phyloP scores from a whole-genome alignment of 2,329 filamentous ascomycete species.

The Trichothecium sympodiale region DNA sequence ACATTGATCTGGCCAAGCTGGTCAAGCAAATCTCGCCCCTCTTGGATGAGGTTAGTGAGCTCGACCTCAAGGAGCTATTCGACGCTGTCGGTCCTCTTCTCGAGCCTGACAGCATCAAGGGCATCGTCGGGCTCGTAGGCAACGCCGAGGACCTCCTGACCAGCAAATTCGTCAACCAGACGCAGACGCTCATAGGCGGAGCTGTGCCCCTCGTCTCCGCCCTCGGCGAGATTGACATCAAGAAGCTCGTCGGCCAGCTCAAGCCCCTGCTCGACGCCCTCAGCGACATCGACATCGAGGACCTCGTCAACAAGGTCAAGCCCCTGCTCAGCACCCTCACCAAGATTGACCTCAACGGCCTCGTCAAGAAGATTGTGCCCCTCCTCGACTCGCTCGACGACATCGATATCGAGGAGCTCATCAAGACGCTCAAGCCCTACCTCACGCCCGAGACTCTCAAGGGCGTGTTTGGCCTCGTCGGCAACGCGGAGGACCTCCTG shows the following conservation, averaged over 20 bases:
- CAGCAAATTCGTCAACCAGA: conserved; percentile 17
- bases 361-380: conserved; percentile 18
- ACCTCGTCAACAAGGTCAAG: conserved; percentile 16
- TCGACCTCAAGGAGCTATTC: conserved; percentile 21
- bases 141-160: conserved; percentile 24
- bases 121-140: conserved; percentile 19
- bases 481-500: conserved; percentile 26
- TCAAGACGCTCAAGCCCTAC: conserved; percentile 21
- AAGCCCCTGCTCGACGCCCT: conserved; percentile 20
- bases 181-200: conserved; percentile 18
- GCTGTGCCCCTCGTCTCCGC: conserved; percentile 25
- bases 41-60: conserved; percentile 15
- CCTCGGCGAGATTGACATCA: conserved; percentile 22
- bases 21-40: conserved; percentile 17
- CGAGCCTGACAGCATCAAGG: conserved; percentile 18
- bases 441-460: conserved; percentile 21
- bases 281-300: conserved; percentile 20
- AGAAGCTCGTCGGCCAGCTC: conserved; percentile 18
- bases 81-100: conserved; percentile 21
- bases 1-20: conserved; percentile 18
- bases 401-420: conserved; percentile 18
- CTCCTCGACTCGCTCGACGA: conserved; percentile 19
- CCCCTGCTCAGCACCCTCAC: conserved; percentile 17
- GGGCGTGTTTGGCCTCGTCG: conserved; percentile 22
- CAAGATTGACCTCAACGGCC: conserved; percentile 17